These are phyloP conservation scores for Wickerhamiella hasegawae DNA, from an alignment of 805 yeast species.

Conservation along the genomic window DNA sequence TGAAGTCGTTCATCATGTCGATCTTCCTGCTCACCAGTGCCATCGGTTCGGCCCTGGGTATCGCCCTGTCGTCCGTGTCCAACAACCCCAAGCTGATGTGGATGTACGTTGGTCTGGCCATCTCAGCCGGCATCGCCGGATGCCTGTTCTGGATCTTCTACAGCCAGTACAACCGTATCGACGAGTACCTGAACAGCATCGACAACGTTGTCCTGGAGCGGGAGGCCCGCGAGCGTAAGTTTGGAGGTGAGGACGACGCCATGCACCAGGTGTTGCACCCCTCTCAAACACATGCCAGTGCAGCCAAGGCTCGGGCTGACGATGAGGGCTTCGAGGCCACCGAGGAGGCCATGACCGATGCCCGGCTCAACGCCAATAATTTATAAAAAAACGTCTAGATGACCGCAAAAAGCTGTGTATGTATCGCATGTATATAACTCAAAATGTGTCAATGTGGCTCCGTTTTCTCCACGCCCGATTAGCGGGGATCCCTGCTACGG, in stretches of 20 bases:
- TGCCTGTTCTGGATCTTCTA: slow-evolving; percentile 43
- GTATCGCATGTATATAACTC: no score
- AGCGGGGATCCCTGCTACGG: no score
- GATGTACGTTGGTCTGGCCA: slow-evolving; percentile 50
- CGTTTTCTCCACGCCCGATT: no score
- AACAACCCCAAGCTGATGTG: slow-evolving; percentile 55
- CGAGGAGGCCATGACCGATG: background rate
- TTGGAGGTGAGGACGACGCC: background rate
- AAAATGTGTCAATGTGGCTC: no score
- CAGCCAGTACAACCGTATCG: slow-evolving; percentile 36
- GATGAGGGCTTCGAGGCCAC: background rate
- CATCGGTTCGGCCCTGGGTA: slow-evolving; percentile 62
- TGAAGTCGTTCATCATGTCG: slow-evolving; percentile 50
- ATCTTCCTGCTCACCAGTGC: slow-evolving; percentile 56
- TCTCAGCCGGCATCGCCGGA: slow-evolving; percentile 44
- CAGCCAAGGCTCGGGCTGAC: background rate
- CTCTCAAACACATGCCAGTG: background rate
- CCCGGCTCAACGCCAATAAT: slow-evolving; percentile 1
- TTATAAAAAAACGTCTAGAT: no score
- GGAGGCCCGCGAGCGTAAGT: background rate
- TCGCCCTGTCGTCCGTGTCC: slow-evolving; percentile 51
- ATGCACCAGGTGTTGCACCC: background rate
- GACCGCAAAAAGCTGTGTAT: no score
- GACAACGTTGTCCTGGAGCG: slow-evolving; percentile 17
- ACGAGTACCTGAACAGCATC: slow-evolving; percentile 41